Base-by-base conservation (phyloP, 306 rosid species). In the Rubus idaeus region DNA sequence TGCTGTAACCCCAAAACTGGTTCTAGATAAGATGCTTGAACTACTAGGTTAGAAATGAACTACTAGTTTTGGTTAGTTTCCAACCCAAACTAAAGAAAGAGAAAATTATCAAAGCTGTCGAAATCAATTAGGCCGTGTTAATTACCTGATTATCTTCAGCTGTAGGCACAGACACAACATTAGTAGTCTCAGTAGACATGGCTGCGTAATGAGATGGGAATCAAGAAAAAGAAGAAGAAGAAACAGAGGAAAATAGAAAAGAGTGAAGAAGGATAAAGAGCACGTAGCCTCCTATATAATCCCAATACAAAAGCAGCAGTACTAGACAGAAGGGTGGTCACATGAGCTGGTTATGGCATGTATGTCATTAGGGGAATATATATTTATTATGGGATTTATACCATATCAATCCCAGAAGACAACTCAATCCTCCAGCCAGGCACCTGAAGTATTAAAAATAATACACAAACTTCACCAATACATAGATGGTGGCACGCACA, bases 171-270 rank as follows among this genome's bases (percentile, higher is more conserved):
- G 46, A 41, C 60, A 9, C 70, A 17, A 17, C 70, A 26, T 21
- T 4, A 67, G 52, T 67, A 74, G 58, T 17, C 46, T 74, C 77
- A 26, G 69, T 16, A 46, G 77, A 74, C 77, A 74, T 74, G 58
- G n/a, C 69, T 26, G 26, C 17, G 12, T 16, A 10, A 16, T 58
- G 35, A 17, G 57, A 74, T 40, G 16, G 40, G 68, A 73, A 42
- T 57, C 44, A 16, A 52, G 26, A 70, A 50, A 14, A 2, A 20
- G 23, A 70, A 53, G 75, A 26, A 52, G 20, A 57, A 55, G 76
- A 52, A 71, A 71, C 14, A 56, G 76, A 51, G 55, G 42, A 42
- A 73, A 57, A 70, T 5, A 60, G 46, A 60, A 73, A 60, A 44
- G 57, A 57, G 67, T 57, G 23, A 57, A 73, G 46, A 61, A 16